A percentile compares a stretch with the other conserved stretches of the same genome.
phyloP scores from a whole-genome alignment of 495 filamentous ascomycete genomes.

The Penicillium antarcticum region DNA sequence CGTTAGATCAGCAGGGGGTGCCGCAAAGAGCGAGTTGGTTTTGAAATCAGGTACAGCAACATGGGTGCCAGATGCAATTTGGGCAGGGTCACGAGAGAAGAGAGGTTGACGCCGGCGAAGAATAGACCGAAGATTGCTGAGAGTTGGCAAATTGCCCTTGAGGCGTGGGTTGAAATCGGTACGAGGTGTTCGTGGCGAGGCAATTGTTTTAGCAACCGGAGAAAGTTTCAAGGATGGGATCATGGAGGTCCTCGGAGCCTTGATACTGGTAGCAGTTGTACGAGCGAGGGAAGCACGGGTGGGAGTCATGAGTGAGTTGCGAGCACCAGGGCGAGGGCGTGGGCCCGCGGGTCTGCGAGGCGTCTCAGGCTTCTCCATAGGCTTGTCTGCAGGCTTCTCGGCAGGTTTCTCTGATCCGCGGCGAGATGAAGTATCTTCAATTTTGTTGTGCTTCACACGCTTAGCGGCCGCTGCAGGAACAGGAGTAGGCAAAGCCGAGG shows the following conservation, averaged over 20 bases:
- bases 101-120: slow-evolving; percentile 58
- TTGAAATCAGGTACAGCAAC: slow-evolving; percentile 46
- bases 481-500: slow-evolving; percentile 22
- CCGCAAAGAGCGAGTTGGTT: slow-evolving; percentile 42
- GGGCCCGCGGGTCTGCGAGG: slow-evolving; percentile 37
- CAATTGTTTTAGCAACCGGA: slow-evolving; percentile 39
- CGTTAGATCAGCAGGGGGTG: slow-evolving; percentile 11
- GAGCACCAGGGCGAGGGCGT: slow-evolving; percentile 31
- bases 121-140: slow-evolving; percentile 56
- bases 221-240: slow-evolving; percentile 53
- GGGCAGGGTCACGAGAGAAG: slow-evolving; percentile 57
- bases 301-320: slow-evolving; percentile 65
- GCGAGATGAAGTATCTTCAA: slow-evolving; percentile 57
- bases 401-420: slow-evolving; percentile 17
- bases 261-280: slow-evolving; percentile 49
- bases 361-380: slow-evolving; percentile 34
- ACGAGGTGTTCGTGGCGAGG: slow-evolving; percentile 43
- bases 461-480: slow-evolving; percentile 45
- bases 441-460: slow-evolving; percentile 56
- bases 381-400: background rate
- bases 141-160: slow-evolving; percentile 39
- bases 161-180: slow-evolving; percentile 47
- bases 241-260: slow-evolving; percentile 50
- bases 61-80: slow-evolving; percentile 61
- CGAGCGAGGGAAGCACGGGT: slow-evolving; percentile 77